These are phyloP conservation scores for Cronartium ribicola DNA, from an alignment of 1,284 basidiomycete species.

Conservation along the genomic window DNA sequence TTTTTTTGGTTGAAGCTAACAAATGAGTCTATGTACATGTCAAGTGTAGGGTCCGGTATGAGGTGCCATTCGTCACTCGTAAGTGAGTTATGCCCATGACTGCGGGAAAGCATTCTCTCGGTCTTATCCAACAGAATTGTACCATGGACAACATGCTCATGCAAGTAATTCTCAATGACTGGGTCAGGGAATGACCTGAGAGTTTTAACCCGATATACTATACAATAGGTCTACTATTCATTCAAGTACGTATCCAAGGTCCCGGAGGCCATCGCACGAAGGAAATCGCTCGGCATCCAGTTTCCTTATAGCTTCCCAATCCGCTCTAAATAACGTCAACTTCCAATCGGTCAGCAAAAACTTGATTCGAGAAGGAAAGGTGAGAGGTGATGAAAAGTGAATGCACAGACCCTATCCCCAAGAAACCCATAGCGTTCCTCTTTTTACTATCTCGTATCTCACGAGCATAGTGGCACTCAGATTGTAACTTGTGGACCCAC, in stretches of 20 bases:
- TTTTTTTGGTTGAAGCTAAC: no score
- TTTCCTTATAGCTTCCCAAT: slow-evolving; percentile 38
- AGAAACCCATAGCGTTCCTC: slow-evolving; percentile 32
- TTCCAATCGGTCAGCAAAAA: not conserved
- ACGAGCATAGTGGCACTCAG: slow-evolving; percentile 21
- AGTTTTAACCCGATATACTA: no score
- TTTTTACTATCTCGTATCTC: slow-evolving; percentile 7
- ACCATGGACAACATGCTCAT: no score
- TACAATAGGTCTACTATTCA: not conserved
- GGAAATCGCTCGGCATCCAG: slow-evolving; percentile 33
- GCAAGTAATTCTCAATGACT: no score
- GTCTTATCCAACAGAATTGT: no score
- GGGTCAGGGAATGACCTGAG: no score
- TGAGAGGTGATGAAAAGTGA: not conserved
- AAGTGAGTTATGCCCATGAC: no score
- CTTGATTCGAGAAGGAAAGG: no score
- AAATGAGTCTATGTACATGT: no score
- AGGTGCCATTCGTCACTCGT: no score
- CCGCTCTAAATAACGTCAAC: slow-evolving; percentile 17
- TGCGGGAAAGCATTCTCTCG: no score
- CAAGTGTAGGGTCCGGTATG: no score
- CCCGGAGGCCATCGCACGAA: slow-evolving; percentile 32
- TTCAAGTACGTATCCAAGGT: slow-evolving; percentile 30
- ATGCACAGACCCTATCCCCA: slow-evolving; percentile 26
- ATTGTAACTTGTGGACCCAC: slow-evolving; percentile 32